A percentile compares a stretch with the other conserved stretches of the same genome.
phyloP scores from a whole-genome alignment of 345 rosid genomes.

The Arabidopsis arenosa region DNA sequence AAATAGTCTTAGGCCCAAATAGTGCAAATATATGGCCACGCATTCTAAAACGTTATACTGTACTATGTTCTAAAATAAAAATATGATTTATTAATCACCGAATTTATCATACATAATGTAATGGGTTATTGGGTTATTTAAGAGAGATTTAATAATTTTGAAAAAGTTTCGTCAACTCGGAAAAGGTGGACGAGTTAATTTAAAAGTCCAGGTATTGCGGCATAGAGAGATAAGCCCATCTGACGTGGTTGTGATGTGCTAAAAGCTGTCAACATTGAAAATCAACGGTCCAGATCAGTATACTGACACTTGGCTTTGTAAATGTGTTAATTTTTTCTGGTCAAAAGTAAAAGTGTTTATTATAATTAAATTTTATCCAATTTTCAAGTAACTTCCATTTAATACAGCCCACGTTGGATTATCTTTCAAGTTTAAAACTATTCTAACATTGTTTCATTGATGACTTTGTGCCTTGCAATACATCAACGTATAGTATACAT shows the following conservation, averaged over 20 bases:
- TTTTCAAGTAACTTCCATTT: conserved; percentile 5
- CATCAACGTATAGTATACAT: too few species aligned
- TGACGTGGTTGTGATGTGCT: conserved; percentile 41
- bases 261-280: conserved; percentile 33
- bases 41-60: neutral
- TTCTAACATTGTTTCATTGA: neutral
- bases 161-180: neutral
- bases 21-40: neutral
- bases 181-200: neutral
- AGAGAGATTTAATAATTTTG: neutral
- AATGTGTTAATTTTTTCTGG: too few species aligned
- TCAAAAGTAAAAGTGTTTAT: neutral
- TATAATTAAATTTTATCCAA: conserved; percentile 2
- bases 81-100: neutral
- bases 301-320: conserved; percentile 32
- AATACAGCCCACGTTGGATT: conserved; percentile 25
- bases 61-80: too few species aligned
- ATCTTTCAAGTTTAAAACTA: neutral
- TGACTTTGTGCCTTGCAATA: neutral
- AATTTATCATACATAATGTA: neutral
- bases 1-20: neutral
- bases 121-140: neutral
- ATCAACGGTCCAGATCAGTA: conserved; percentile 21
- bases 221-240: conserved; percentile 25
- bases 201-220: neutral